Base-by-base conservation (phyloP, 2,329 filamentous ascomycete species). In the Arthrobotrys sinensis region DNA sequence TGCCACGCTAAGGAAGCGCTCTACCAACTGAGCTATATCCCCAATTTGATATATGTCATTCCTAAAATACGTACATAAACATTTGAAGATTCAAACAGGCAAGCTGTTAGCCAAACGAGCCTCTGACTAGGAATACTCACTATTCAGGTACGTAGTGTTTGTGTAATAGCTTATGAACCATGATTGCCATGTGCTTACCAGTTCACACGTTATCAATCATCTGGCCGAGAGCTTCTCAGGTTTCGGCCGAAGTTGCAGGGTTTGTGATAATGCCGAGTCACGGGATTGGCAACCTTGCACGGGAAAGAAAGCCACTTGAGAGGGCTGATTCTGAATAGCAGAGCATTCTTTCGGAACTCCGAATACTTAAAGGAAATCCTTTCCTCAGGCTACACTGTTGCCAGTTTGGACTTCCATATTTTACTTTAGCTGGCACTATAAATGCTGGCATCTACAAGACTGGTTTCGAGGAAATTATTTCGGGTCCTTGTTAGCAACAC, bases 11-110 rank as follows among this genome's bases (percentile, higher is more conserved):
- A 76, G 64, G 63, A 76, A 76, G 71, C 71, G 71, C 64, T 76
- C 63, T 76, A 76, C 71, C 64, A 67, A 68, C 70, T 68, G 70
- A 75, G 70, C 63, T 75, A 75, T 75, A 75, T 50, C 63, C 63
- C 70, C 63, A 53, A 63, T 43, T 52, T 53, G 53, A 52, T 62
- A 8, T 38, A 38, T 4, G 3, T 24, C 1, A 3, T 0, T 43
- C 11, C 7, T n/a, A 10, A 36, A 55, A 55, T 45, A 6, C n/a
- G 3, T 45, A n/a, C 6, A 45, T 45, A 12, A 45, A 8, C 12
- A 48, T 48, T 19, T 24, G 12, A 32, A 52, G 8, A 50, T 34
- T 8, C 1, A 12, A 24, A 48, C 32, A 1, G 16, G 8, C 21
- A 10, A 48, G 46, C 1, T 12, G 36, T 8, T 2, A 38, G 36